phyloP scores from a whole-genome alignment of 1,284 basidiomycete genomes.

The Apiotrichum domesticum region DNA sequence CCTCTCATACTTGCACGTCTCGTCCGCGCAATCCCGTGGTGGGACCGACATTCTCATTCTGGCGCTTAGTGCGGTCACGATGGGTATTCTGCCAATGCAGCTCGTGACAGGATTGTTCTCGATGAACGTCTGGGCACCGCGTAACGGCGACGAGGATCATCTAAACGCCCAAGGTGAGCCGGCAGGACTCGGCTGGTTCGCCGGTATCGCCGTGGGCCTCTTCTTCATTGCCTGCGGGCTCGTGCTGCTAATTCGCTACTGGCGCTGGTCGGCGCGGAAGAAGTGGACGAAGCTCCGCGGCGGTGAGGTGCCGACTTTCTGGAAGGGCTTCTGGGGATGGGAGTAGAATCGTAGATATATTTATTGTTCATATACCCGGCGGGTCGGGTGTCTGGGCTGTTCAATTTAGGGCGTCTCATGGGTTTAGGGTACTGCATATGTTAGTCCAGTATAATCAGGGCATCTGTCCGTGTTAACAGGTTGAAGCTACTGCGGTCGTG shows the following conservation, averaged over 20 bases:
- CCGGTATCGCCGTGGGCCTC: slow-evolving; percentile 32
- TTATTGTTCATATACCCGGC: too few species aligned
- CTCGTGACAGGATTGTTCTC: slow-evolving; percentile 54
- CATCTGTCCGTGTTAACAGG: too few species aligned
- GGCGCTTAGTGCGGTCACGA: slow-evolving; percentile 60
- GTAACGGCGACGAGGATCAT: slow-evolving; percentile 38
- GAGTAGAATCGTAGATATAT: background rate
- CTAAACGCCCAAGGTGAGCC: slow-evolving; percentile 26
- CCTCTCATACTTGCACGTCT: slow-evolving; percentile 65
- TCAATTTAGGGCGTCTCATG: too few species aligned
- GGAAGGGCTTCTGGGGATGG: slow-evolving; percentile 44
- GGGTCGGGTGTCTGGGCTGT: too few species aligned
- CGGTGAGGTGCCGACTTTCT: slow-evolving; percentile 24
- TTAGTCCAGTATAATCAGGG: too few species aligned
- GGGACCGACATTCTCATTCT: slow-evolving; percentile 64
- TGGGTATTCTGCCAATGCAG: slow-evolving; percentile 66
- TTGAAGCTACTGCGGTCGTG: too few species aligned
- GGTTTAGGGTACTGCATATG: too few species aligned
- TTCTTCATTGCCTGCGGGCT: slow-evolving; percentile 35
- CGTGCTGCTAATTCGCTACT: slow-evolving; percentile 40
- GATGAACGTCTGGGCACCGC: slow-evolving; percentile 44
- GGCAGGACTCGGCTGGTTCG: slow-evolving; percentile 39
- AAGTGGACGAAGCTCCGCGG: slow-evolving; percentile 29
- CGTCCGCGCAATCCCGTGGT: slow-evolving; percentile 57
- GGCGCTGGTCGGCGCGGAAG: slow-evolving; percentile 36